Conservation (phyloP, 345 rosid species). For the Populus pruinosa region DNA sequence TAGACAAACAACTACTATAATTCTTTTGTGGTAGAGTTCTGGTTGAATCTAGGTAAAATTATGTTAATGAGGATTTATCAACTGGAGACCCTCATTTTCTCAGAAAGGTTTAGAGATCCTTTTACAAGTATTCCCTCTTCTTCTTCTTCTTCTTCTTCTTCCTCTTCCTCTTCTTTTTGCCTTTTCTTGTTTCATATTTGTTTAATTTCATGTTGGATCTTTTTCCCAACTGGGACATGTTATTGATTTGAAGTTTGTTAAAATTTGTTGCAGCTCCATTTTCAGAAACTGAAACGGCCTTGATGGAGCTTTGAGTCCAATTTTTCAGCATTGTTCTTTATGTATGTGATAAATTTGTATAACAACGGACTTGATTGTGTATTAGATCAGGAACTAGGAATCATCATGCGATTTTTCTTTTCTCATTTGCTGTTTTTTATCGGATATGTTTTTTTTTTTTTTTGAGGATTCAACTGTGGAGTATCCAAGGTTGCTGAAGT, state of each 20-base stretch:
- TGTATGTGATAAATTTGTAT: conserved; percentile 26
- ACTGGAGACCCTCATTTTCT: no score
- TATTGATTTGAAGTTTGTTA: conserved; percentile 10
- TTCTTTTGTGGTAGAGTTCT: no score
- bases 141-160: no score
- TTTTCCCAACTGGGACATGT: background rate
- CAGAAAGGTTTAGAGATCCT: no score
- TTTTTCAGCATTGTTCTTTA: conserved; percentile 8
- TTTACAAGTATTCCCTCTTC: no score
- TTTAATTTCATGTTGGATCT: background rate
- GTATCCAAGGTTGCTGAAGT: background rate
- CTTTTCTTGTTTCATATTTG: background rate
- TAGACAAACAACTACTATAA: background rate
- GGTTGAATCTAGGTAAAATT: background rate
- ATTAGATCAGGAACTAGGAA: conserved; percentile 19
- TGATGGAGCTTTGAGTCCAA: conserved; percentile 64
- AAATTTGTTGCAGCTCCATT: conserved; percentile 62
- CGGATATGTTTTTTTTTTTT: background rate
- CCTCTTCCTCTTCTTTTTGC: no score
- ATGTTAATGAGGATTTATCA: no score
- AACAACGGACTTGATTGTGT: conserved; percentile 19
- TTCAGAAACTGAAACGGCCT: conserved; percentile 74
- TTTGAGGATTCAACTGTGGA: background rate
- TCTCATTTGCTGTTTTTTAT: conserved; percentile 5
- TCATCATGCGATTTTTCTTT: background rate